Evolutionary conservation across 495 filamentous ascomycete species (phyloP).

Genomic region (Choiromyces venosus): DNA sequence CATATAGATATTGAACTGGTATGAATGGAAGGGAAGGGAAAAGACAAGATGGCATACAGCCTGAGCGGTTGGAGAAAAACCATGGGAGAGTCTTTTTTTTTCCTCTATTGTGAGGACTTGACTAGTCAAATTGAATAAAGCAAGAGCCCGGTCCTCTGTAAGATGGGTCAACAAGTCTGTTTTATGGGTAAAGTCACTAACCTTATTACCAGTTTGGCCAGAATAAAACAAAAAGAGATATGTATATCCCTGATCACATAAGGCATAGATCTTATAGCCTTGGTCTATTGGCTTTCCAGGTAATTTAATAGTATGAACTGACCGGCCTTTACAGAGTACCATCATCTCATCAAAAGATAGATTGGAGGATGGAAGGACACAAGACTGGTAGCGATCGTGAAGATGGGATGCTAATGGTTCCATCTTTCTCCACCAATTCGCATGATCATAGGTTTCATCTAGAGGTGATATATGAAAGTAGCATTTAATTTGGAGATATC

Average conservation of each 20-base stretch:
- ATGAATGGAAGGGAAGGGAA: too few relatives aligned
- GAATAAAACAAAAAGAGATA: constrained; percentile 13
- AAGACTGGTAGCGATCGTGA: background rate
- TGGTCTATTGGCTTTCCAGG: constrained; percentile 6
- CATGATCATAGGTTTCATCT: background rate
- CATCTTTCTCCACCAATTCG: constrained; percentile 16
- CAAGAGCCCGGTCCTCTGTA: background rate
- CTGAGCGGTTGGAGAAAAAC: too few relatives aligned
- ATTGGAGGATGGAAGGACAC: constrained; percentile 2
- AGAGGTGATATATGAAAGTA: constrained; percentile 14
- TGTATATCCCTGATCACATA: constrained; percentile 14
- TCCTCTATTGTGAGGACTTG: constrained; percentile 4
- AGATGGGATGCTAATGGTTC: constrained; percentile 12
- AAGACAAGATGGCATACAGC: too few relatives aligned
- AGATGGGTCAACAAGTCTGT: background rate
- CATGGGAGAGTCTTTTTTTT: background rate
- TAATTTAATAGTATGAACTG: too few relatives aligned
- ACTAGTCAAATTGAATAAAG: constrained; percentile 3
- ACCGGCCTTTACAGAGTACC: constrained; percentile 16
- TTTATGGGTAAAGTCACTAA: background rate
- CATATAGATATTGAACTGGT: constrained; percentile 7
- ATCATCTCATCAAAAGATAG: constrained; percentile 21
- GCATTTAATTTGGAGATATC: constrained; percentile 18
- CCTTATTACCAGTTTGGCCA: constrained; percentile 3
- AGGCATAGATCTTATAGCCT: constrained; percentile 17